These are phyloP conservation scores for Haematococcus lacustris DNA, from an alignment of 139 green algal species.

Conservation along the genomic window DNA sequence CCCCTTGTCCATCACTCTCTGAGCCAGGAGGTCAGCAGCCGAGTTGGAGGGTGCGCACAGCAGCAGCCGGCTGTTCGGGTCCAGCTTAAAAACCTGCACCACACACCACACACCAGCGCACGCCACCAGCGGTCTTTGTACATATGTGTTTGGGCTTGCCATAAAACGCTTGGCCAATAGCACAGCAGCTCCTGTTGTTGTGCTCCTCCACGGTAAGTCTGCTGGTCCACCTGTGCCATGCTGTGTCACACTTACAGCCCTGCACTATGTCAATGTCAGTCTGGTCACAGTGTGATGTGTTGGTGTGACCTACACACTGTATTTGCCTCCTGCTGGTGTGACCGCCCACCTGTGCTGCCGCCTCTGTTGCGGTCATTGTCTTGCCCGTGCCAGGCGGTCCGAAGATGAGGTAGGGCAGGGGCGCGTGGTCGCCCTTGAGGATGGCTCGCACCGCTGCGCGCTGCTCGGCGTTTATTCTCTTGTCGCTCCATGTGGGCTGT, in stretches of 20 bases:
- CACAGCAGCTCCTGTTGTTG: no score
- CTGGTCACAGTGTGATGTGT: no score
- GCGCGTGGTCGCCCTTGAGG: slow-evolving; percentile 10
- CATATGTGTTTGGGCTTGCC: no score
- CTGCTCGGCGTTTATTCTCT: slow-evolving; percentile 42
- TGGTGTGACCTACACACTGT: no score
- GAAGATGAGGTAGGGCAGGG: slow-evolving; percentile 37
- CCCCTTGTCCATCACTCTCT: slow-evolving; percentile 3
- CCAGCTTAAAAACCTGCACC: not conserved
- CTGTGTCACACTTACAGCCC: no score
- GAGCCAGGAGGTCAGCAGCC: slow-evolving; percentile 35
- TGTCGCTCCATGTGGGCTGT: no score
- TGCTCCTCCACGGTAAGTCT: no score
- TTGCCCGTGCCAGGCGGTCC: slow-evolving; percentile 38
- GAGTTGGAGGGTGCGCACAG: slow-evolving; percentile 34
- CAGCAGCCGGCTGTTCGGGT: slow-evolving; percentile 16
- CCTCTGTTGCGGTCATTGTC: slow-evolving; percentile 32
- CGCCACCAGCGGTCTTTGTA: no score
- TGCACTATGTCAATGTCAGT: no score
- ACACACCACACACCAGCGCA: not conserved
- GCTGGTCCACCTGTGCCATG: no score
- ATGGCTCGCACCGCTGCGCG: slow-evolving; percentile 14
- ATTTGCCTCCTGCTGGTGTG: no score
- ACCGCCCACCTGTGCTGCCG: slow-evolving; percentile 28
- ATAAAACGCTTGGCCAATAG: no score